Evolutionary conservation across 2,329 filamentous ascomycete genomes (phyloP), one percentile per base, ranked within the genome.

Genomic region (Neofusicoccum parvum): DNA sequence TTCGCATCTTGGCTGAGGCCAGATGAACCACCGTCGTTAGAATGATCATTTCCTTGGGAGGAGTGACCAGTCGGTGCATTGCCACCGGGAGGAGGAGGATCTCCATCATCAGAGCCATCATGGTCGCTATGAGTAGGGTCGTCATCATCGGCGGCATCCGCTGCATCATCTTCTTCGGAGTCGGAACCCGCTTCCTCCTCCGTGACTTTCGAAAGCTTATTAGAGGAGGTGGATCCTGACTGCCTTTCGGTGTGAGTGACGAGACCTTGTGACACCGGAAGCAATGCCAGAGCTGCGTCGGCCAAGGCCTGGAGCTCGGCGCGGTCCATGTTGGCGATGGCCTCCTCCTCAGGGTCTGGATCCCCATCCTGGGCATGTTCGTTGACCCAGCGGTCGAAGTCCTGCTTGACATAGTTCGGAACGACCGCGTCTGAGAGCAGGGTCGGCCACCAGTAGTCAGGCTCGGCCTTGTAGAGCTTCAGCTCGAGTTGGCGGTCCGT

Each of bases 341-440:
- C 23, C n/a, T 60, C 56, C n/a, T 60, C 56, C 6, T 37, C 17
- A 15, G 41, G 27, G 14, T 60, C 56, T 9, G 43, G 56, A 10
- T 60, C 56, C 20, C 56, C 56, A 12, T 60, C 56, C 32, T 60
- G 56, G 9, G 15, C 27, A 14, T 60, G 27, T 11, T 60, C 10
- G 43, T 37, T 48, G 27, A 60, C 43, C 56, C 56, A 60, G 43
- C 56, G 56, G n/a, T 39, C 56, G 17, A 60, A 60, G 43, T 60
- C 56, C 27, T 36, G 43, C 56, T 37, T 60, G n/a, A 60, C 23
- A 12, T 48, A 60, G n/a, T 41, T 12, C 7, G 56, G 56, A 14
- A 17, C 27, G 11, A 46, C 15, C 1, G 15, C 27, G 43, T 48
- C 12, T 3, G 56, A 46, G 43, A 60, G 56, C 11, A 60, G 12